Conservation (phyloP, 257 asterid species). For the Rhazya stricta region DNA sequence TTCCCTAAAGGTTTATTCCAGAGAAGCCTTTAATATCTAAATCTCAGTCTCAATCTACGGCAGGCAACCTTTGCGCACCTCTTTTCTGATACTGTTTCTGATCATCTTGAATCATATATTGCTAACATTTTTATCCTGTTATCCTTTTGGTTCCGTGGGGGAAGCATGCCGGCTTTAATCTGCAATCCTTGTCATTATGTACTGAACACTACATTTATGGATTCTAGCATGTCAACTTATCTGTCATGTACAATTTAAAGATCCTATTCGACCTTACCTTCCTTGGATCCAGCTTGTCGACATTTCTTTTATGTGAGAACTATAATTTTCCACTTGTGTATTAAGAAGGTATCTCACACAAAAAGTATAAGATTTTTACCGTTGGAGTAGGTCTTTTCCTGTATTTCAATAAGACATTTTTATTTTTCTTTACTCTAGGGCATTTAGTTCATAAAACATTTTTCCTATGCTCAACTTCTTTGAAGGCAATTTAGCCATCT, state of each 20-base stretch:
- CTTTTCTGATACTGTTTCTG: background rate
- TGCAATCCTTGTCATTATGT: background rate
- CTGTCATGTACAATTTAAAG: background rate
- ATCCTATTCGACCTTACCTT: background rate
- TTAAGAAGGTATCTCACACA: background rate
- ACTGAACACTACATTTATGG: background rate
- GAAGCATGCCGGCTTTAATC: background rate
- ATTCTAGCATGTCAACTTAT: background rate
- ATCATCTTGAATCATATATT: background rate
- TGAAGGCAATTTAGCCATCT: background rate
- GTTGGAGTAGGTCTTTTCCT: background rate
- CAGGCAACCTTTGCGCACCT: background rate
- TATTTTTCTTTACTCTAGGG: background rate
- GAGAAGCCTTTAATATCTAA: background rate
- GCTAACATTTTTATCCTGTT: background rate
- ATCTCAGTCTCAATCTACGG: background rate
- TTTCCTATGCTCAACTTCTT: background rate
- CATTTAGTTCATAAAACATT: background rate
- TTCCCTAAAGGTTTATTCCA: background rate
- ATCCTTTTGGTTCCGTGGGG: background rate
- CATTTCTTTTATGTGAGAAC: background rate
- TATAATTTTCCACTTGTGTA: background rate
- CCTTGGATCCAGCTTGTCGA: background rate
- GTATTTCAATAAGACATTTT: background rate
- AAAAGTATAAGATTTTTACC: background rate